Percentiles rank a stretch among this genome's conserved stretches.
phyloP scores from a whole-genome alignment of 176 grass and related monocot species.

The Tuctoria greenei region DNA sequence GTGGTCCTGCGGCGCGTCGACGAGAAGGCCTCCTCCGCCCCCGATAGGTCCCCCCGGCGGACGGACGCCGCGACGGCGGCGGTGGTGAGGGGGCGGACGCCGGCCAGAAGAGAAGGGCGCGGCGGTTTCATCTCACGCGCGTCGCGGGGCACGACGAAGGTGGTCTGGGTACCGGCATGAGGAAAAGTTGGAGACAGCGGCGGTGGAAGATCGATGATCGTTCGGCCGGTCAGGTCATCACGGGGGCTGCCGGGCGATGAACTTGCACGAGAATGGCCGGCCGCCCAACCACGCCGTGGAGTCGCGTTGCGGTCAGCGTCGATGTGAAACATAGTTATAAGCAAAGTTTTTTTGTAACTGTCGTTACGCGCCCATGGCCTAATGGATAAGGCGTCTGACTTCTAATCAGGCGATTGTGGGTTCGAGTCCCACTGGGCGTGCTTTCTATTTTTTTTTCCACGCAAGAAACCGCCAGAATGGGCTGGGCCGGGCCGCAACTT shows the following conservation, averaged over 20 bases:
- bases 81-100: conserved; percentile 23
- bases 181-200: not conserved
- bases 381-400: conserved; percentile 98
- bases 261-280: too few relatives aligned
- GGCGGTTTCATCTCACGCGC: conserved; percentile 14
- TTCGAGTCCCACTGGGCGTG: conserved; percentile 98
- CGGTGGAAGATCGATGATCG: not conserved
- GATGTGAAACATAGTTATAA: too few relatives aligned
- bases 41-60: conserved; percentile 34
- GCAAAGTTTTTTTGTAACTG: too few relatives aligned
- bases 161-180: not conserved
- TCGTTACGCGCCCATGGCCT: conserved; percentile 80
- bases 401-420: conserved; percentile 96
- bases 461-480: too few relatives aligned
- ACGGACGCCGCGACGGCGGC: conserved; percentile 38
- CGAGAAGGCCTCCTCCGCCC: conserved; percentile 34
- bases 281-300: too few relatives aligned
- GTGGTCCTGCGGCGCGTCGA: conserved; percentile 30
- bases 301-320: too few relatives aligned
- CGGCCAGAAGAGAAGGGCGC: conserved; percentile 4
- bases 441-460: too few relatives aligned
- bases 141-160: not conserved
- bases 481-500: too few relatives aligned
- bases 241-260: too few relatives aligned
- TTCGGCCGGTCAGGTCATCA: too few relatives aligned